Conservation (phyloP, 2,329 filamentous ascomycete species). For the Cordyceps farinosa region DNA sequence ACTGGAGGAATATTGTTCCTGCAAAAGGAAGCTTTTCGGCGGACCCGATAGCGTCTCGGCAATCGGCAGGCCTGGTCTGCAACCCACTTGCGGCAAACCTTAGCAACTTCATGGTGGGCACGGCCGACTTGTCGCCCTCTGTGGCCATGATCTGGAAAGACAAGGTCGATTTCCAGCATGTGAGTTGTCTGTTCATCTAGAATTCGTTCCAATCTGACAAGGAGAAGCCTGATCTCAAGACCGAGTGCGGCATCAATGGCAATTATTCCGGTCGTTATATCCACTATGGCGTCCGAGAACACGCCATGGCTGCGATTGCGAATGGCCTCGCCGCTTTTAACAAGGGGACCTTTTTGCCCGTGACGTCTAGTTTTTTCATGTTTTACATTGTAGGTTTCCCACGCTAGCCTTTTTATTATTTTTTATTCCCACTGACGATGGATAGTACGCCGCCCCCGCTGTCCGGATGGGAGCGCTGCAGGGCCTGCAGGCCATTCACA, state of each 20-base stretch:
- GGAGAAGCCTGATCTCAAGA: constrained; percentile 33
- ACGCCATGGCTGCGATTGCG: constrained; percentile 56
- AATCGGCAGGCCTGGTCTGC: constrained; percentile 44
- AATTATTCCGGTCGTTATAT: constrained; percentile 54
- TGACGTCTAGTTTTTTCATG: constrained; percentile 61
- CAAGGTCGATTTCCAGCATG: constrained; percentile 48
- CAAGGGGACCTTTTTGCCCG: constrained; percentile 52
- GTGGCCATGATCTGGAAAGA: constrained; percentile 54
- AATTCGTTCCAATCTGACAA: too few relatives aligned
- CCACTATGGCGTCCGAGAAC: constrained; percentile 58
- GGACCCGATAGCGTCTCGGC: constrained; percentile 46
- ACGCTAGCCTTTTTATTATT: rapidly evolving
- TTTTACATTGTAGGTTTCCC: constrained; percentile 44
- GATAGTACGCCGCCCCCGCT: constrained; percentile 50
- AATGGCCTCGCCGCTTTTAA: constrained; percentile 58
- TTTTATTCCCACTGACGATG: not conserved
- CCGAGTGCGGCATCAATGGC: constrained; percentile 50
- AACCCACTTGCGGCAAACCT: constrained; percentile 50
- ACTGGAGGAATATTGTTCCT: constrained; percentile 49
- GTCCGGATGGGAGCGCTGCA: constrained; percentile 59
- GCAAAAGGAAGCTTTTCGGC: constrained; percentile 41
- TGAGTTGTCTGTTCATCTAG: constrained; percentile 22
- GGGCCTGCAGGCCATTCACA: constrained; percentile 53
- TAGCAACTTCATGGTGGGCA: constrained; percentile 50
- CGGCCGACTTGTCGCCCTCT: constrained; percentile 50